Evolutionary conservation across 768 basidiomycete genomes (phyloP).

Genomic region (Hericium erinaceus): DNA sequence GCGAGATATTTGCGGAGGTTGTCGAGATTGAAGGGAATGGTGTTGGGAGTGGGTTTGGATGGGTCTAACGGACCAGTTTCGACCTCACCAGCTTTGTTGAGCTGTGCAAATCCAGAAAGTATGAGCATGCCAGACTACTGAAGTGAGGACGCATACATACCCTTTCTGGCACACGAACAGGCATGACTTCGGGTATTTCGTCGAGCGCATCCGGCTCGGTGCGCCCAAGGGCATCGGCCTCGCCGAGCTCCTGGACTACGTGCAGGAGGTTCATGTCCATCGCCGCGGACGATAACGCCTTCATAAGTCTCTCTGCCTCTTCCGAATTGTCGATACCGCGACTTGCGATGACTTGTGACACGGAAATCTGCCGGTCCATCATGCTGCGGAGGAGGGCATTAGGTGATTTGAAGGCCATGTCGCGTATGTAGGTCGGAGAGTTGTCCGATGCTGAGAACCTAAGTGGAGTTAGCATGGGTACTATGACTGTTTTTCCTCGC

Average conservation of each 20-base stretch:
- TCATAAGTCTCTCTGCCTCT: slow-evolving; percentile 46
- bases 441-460: slow-evolving; percentile 30
- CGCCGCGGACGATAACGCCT: slow-evolving; percentile 49
- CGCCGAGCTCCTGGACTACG: slow-evolving; percentile 48
- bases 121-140: neutral
- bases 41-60: neutral
- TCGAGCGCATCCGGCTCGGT: slow-evolving; percentile 31
- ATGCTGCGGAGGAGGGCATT: slow-evolving; percentile 23
- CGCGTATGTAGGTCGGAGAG: slow-evolving; percentile 2
- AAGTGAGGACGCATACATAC: slow-evolving; percentile 16
- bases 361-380: slow-evolving; percentile 38
- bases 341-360: slow-evolving; percentile 46
- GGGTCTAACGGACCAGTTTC: no score
- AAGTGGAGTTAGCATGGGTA: neutral
- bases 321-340: slow-evolving; percentile 45
- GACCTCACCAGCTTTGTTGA: neutral
- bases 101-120: neutral
- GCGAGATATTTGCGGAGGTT: slow-evolving; percentile 63
- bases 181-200: slow-evolving; percentile 50
- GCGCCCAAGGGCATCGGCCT: slow-evolving; percentile 39
- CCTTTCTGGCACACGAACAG: slow-evolving; percentile 38
- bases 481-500: no score
- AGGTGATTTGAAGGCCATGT: slow-evolving; percentile 14
- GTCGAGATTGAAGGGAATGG: slow-evolving; percentile 66
- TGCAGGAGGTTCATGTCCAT: slow-evolving; percentile 41